Evolutionary conservation across 768 basidiomycete genomes (phyloP).

Genomic region (Boletus insuetus): DNA sequence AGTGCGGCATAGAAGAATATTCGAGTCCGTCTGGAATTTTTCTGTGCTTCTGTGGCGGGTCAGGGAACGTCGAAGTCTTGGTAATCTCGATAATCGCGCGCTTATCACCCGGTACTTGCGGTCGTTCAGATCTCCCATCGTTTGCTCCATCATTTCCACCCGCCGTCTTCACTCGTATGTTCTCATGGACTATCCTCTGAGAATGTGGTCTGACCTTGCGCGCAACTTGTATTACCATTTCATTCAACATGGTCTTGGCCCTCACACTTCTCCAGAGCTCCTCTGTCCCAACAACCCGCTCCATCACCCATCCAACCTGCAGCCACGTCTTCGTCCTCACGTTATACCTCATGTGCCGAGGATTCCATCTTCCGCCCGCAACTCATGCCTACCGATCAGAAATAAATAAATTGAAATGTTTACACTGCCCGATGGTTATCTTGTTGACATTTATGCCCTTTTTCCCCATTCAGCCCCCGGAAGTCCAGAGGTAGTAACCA

Average conservation of each 20-base stretch:
- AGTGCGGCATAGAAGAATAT: constrained; percentile 17
- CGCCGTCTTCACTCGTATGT: background rate
- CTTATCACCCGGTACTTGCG: constrained; percentile 17
- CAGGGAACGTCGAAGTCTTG: constrained; percentile 18
- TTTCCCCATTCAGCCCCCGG: background rate
- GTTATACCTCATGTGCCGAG: constrained; percentile 8
- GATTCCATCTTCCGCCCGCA: constrained; percentile 1
- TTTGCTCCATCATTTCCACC: background rate
- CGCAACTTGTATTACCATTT: constrained; percentile 7
- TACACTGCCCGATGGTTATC: background rate
- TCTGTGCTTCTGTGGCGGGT: constrained; percentile 27
- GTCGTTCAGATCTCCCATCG: constrained; percentile 1
- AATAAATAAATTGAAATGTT: constrained; percentile 5
- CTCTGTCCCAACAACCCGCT: background rate
- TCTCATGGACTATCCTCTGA: background rate
- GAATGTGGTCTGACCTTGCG: constrained; percentile 4
- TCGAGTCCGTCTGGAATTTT: constrained; percentile 20
- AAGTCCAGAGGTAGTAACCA: background rate
- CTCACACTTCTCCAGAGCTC: background rate
- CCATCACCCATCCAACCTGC: constrained; percentile 3
- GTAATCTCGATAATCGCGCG: constrained; percentile 23
- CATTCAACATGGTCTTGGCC: background rate
- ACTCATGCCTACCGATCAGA: background rate
- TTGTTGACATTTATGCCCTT: background rate
- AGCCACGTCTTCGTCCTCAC: constrained; percentile 1